Conservation (phyloP, 441 rosid genomes). For the Mallotus japonicus region DNA sequence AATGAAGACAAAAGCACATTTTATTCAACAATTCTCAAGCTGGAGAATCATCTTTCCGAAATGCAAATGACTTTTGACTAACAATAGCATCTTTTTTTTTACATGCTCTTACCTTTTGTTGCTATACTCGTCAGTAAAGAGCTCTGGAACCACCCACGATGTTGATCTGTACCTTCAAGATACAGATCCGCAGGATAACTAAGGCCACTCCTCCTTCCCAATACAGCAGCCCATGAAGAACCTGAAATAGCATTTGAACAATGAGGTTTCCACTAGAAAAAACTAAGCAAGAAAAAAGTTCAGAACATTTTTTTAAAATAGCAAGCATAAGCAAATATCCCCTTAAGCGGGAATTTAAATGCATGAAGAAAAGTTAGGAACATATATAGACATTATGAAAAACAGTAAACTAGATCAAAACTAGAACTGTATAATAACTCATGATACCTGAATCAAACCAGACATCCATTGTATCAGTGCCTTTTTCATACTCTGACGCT, state of each 20-base stretch:
- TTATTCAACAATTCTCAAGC: not conserved
- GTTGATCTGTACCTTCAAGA: slow-evolving; percentile 99
- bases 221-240: slow-evolving; percentile 98
- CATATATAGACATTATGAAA: not conserved
- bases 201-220: slow-evolving; percentile 67
- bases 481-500: slow-evolving; percentile 83
- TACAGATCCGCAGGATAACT: slow-evolving; percentile 85
- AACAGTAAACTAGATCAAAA: not conserved
- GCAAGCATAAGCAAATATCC: not conserved
- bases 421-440: not conserved
- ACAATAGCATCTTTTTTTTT: not conserved
- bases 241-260: slow-evolving; percentile 45
- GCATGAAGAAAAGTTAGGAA: not conserved
- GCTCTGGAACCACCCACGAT: slow-evolving; percentile 99
- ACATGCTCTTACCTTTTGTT: slow-evolving; percentile 57
- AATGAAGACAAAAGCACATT: not conserved
- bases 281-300: not conserved
- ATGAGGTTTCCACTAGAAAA: slow-evolving; percentile 10
- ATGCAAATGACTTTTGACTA: not conserved
- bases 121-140: slow-evolving; percentile 90
- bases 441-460: slow-evolving; percentile 95
- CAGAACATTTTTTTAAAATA: not conserved
- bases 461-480: slow-evolving; percentile 99
- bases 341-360: not conserved
- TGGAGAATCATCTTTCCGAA: not conserved